Evolutionary conservation across 257 asterid genomes (phyloP).

Genomic region (Nicotiana otophora): DNA sequence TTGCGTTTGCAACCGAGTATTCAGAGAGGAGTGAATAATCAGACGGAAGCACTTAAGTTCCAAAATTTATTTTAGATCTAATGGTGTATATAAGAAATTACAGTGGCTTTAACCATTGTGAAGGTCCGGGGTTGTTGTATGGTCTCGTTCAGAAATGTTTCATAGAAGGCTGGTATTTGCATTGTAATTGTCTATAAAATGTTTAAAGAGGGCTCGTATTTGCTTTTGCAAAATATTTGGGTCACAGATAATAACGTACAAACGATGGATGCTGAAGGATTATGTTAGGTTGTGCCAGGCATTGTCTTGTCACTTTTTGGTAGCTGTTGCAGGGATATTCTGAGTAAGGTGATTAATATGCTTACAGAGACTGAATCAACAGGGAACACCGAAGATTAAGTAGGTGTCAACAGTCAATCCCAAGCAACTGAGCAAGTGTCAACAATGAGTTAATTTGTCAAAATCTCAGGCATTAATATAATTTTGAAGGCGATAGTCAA

Average conservation of each 20-base stretch:
- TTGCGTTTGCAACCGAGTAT: not conserved
- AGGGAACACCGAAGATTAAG: not conserved
- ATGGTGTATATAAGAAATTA: not conserved
- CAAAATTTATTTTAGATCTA: not conserved
- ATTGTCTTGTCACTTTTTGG: not conserved
- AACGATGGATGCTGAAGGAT: not conserved
- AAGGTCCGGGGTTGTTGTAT: not conserved
- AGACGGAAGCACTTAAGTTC: not conserved
- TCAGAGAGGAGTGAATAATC: not conserved
- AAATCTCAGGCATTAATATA: not conserved
- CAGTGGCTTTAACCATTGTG: not conserved
- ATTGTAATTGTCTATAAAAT: not conserved
- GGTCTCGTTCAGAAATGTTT: not conserved
- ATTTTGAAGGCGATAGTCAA: not conserved
- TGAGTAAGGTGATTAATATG: not conserved
- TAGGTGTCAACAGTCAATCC: not conserved
- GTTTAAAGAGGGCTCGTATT: not conserved
- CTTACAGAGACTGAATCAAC: not conserved
- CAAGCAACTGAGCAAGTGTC: not conserved
- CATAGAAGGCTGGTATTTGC: not conserved
- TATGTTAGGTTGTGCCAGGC: not conserved
- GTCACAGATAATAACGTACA: not conserved
- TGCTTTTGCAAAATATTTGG: not conserved
- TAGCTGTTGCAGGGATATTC: not conserved
- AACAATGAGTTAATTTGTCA: not conserved